phyloP scores from a whole-genome alignment of 805 yeast species.

The Myxozyma mucilagina region DNA sequence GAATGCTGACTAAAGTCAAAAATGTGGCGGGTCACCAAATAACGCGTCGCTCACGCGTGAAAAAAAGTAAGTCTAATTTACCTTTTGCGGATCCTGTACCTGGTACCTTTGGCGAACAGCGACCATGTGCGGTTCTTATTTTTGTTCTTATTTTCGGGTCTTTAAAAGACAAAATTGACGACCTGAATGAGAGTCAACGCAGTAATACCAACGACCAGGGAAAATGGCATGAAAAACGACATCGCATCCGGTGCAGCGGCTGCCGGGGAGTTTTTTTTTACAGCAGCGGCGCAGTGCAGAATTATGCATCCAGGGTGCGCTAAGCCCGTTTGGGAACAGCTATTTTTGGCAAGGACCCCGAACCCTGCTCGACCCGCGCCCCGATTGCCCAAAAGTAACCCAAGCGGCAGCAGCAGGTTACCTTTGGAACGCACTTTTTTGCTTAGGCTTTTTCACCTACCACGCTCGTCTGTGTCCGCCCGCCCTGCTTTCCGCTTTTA shows the following conservation, averaged over 20 bases:
- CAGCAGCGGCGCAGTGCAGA: neutral
- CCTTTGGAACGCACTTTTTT: neutral
- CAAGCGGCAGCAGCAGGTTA: no score
- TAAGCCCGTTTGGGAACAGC: neutral
- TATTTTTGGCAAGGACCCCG: neutral
- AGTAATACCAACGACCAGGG: no score
- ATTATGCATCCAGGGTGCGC: neutral
- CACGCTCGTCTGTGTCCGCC: neutral
- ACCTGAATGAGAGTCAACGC: neutral
- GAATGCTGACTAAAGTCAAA: neutral
- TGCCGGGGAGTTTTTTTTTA: neutral
- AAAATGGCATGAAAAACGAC: neutral
- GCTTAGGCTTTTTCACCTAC: neutral
- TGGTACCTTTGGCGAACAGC: constrained; percentile 2
- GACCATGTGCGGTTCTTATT: neutral
- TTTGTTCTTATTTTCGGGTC: no score
- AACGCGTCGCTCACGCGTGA: constrained; percentile 8
- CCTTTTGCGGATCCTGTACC: neutral
- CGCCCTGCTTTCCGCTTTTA: constrained; percentile 7
- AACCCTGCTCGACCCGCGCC: constrained; percentile 14
- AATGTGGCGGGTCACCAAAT: no score
- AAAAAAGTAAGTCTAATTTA: neutral
- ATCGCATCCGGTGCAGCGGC: neutral
- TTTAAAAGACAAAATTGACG: neutral
- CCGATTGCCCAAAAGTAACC: neutral